phyloP scores from a whole-genome alignment of 108 stramenopile genomes.

The Pinguiococcus pyrenoidosus region DNA sequence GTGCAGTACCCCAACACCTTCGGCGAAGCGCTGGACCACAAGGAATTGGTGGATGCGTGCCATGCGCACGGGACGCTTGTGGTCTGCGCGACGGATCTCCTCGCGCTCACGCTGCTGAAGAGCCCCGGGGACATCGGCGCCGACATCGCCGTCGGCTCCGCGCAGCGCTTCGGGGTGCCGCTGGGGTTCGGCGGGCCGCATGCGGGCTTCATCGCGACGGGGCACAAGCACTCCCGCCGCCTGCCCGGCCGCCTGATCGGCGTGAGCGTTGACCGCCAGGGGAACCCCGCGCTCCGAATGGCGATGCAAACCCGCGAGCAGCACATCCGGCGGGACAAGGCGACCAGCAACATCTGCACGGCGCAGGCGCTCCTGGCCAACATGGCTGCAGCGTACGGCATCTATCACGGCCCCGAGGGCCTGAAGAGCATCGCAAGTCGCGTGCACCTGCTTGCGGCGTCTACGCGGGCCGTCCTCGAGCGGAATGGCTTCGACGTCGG shows the following conservation, averaged over 20 bases:
- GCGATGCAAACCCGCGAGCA: conserved; percentile 98
- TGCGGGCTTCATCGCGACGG: conserved; percentile 89
- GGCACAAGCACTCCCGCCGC: conserved; percentile 72
- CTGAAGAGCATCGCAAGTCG: conserved; percentile 63
- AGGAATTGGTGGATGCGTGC: conserved; percentile 12
- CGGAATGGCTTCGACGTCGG: conserved; percentile 13
- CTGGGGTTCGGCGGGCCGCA: conserved; percentile 99
- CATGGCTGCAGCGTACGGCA: conserved; percentile 96
- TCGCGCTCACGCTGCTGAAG: conserved; percentile 75
- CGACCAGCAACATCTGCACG: conserved; percentile 97
- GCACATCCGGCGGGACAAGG: conserved; percentile 97
- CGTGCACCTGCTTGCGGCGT: conserved; percentile 36
- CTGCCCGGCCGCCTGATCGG: conserved; percentile 98
- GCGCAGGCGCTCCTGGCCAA: conserved; percentile 97
- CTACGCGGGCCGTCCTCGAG: neutral
- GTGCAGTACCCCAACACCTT: conserved; percentile 98
- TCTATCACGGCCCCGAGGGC: conserved; percentile 97
- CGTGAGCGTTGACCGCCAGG: conserved; percentile 60
- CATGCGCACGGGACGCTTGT: conserved; percentile 69
- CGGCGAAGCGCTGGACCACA: conserved; percentile 46
- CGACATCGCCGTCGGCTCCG: conserved; percentile 93
- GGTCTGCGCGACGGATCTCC: conserved; percentile 81
- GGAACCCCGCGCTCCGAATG: conserved; percentile 92
- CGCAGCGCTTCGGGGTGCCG: conserved; percentile 96
- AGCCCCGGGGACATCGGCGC: conserved; percentile 84